These are phyloP conservation scores for Fragilaria crotonensis DNA, from an alignment of 108 stramenopile species.

Conservation along the genomic window DNA sequence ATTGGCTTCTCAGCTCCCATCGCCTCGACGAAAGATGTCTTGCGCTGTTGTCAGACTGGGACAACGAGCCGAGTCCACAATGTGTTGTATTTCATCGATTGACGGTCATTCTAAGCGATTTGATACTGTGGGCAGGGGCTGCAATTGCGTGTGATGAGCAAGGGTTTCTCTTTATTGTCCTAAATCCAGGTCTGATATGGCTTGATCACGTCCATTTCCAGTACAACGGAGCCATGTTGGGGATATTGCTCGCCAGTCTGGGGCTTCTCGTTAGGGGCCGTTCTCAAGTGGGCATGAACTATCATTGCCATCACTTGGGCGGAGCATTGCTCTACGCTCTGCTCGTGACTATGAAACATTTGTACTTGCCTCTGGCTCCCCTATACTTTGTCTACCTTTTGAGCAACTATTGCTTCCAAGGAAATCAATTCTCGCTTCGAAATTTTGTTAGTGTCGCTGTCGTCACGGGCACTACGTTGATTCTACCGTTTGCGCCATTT, in stretches of 20 bases:
- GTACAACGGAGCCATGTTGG: slow-evolving; percentile 93
- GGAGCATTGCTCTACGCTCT: slow-evolving; percentile 63
- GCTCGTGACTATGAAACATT: slow-evolving; percentile 87
- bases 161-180: slow-evolving; percentile 45
- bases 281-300: not conserved
- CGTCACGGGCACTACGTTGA: slow-evolving; percentile 41
- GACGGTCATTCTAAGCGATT: slow-evolving; percentile 78
- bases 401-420: slow-evolving; percentile 47
- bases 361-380: slow-evolving; percentile 86
- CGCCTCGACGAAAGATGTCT: slow-evolving; percentile 58
- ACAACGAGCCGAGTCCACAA: slow-evolving; percentile 28
- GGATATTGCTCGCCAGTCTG: slow-evolving; percentile 72
- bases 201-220: slow-evolving; percentile 94
- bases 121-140: slow-evolving; percentile 53
- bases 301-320: slow-evolving; percentile 30
- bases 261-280: slow-evolving; percentile 45
- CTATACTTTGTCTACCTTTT: slow-evolving; percentile 81
- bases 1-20: slow-evolving; percentile 2
- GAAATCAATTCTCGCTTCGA: slow-evolving; percentile 23
- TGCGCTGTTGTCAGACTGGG: slow-evolving; percentile 38
- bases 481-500: slow-evolving; percentile 68
- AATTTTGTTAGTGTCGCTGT: slow-evolving; percentile 50
- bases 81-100: slow-evolving; percentile 72
- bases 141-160: slow-evolving; percentile 27
- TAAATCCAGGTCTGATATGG: slow-evolving; percentile 81